Base-by-base conservation (phyloP, 345 rosid species). In the Ceriops zippeliana region DNA sequence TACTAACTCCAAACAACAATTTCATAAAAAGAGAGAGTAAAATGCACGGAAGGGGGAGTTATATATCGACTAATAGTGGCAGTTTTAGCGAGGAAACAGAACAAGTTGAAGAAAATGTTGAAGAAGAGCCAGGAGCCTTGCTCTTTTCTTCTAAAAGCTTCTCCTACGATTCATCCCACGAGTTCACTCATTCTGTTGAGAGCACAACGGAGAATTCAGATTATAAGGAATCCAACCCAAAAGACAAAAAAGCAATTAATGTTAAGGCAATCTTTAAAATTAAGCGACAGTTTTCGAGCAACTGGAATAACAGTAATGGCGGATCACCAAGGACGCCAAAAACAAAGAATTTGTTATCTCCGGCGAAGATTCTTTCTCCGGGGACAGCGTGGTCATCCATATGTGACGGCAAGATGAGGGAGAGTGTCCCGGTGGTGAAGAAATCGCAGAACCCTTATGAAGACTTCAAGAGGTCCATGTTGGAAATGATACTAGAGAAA, bases 401-500 rank as follows among this genome's bases (percentile, higher is more conserved):
- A 42, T 57, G 19, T 32, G 76, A 34, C 3, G 68, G 74, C 68
- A 79, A 65, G 80, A 80, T 76, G 81, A 69, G 61, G 70, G 85
- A 73, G 72, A 84, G 84, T 62, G 76, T 84, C 62, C 89, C 86
- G 47, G 86, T 87, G 78, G 80, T 79, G 79, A 86, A 83, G 81
- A 81, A 73, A 64, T 86, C 92, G 58, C 62, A 70, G 72, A 70
- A 87, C 60, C 92, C 89, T 6, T 75, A 81, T 3, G 85, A 69
- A 62, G 92, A 87, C 61, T 85, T 87, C 70, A 82, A 75, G 80
- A 67, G 72, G 75, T 85, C 92, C 28, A 87, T 85, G 92, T 42
- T 80, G 77, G 89, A 87, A 78, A 84, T 87, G 89, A 83, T 87
- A 73, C 32, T 79, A 65, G 84, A 84, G 80, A 85, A 75, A 70